Conservation (phyloP, 2,329 filamentous ascomycete species). For the Pestalotiopsis sp. region DNA sequence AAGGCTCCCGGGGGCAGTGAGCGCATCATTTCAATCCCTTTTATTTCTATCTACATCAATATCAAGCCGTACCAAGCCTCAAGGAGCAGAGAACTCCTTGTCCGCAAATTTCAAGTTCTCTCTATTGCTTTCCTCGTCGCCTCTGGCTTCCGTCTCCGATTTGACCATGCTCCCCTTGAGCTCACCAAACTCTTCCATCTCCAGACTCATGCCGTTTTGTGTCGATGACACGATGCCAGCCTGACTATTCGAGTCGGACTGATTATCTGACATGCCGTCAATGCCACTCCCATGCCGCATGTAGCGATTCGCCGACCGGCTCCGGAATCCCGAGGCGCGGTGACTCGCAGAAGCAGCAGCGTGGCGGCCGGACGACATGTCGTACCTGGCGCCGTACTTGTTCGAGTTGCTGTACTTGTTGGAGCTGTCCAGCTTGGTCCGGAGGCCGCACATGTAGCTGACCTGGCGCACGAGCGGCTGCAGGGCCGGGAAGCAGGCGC, state of each 20-base stretch:
- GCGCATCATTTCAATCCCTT: no score
- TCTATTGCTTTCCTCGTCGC: not conserved
- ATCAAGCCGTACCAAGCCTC: not conserved
- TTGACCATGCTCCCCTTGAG: not conserved
- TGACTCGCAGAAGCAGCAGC: not conserved
- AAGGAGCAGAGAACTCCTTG: not conserved
- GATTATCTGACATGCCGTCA: slow-evolving; percentile 1
- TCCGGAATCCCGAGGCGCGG: not conserved
- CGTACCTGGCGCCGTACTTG: not conserved
- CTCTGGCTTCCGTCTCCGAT: not conserved
- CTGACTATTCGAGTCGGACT: slow-evolving; percentile 8
- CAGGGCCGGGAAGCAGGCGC: slow-evolving; percentile 29
- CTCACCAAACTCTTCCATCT: slow-evolving; percentile 33
- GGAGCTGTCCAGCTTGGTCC: slow-evolving; percentile 8
- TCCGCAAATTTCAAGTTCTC: not conserved
- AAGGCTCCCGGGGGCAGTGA: no score
- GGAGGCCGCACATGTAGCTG: slow-evolving; percentile 23
- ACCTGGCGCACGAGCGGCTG: slow-evolving; percentile 7
- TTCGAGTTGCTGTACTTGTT: slow-evolving; percentile 3
- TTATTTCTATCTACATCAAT: no score
- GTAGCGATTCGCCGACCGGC: not conserved
- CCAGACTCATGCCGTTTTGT: not conserved
- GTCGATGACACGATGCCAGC: not conserved
- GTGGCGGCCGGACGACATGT: not conserved
- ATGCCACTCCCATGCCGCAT: slow-evolving; percentile 1